These are phyloP conservation scores for Ceratocystis cubensis DNA, from an alignment of 2,329 filamentous ascomycete species.

Conservation along the genomic window DNA sequence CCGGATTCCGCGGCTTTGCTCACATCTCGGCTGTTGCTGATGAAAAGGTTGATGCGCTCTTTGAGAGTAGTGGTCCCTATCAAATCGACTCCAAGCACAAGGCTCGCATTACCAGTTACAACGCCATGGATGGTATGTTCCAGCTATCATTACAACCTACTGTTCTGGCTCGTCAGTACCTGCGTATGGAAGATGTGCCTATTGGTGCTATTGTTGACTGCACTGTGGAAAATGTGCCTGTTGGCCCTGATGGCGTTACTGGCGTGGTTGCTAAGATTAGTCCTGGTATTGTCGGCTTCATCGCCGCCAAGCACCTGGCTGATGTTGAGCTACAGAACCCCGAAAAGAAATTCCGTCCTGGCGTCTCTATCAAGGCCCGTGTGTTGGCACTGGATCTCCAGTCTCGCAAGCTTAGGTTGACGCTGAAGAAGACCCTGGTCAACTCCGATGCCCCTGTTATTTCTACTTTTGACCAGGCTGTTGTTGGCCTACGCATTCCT, in stretches of 20 bases:
- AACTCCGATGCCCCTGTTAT: constrained; percentile 77
- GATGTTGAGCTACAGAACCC: constrained; percentile 82
- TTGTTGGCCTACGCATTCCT: constrained; percentile 62
- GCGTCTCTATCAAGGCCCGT: constrained; percentile 69
- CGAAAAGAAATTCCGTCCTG: constrained; percentile 90
- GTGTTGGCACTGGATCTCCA: constrained; percentile 67
- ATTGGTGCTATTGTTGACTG: constrained; percentile 71
- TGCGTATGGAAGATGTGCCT: constrained; percentile 81
- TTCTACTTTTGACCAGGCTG: constrained; percentile 61
- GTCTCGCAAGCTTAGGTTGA: constrained; percentile 71
- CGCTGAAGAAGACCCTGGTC: constrained; percentile 85
- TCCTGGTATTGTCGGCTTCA: constrained; percentile 78
- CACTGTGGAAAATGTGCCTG: constrained; percentile 70
- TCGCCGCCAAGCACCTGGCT: constrained; percentile 76
- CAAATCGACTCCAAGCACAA: constrained; percentile 66
- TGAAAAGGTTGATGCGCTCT: constrained; percentile 72
- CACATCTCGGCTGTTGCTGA: constrained; percentile 91
- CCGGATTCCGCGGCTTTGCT: constrained; percentile 68
- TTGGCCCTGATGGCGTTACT: constrained; percentile 64
- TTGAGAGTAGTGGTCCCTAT: constrained; percentile 63
- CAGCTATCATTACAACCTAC: constrained; percentile 72
- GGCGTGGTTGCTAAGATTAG: constrained; percentile 74
- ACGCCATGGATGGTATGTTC: constrained; percentile 72
- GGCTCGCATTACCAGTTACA: constrained; percentile 76
- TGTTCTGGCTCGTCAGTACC: constrained; percentile 73